Base-by-base conservation (phyloP, 169 alveolate genomes). In the Cystoisospora suis region DNA sequence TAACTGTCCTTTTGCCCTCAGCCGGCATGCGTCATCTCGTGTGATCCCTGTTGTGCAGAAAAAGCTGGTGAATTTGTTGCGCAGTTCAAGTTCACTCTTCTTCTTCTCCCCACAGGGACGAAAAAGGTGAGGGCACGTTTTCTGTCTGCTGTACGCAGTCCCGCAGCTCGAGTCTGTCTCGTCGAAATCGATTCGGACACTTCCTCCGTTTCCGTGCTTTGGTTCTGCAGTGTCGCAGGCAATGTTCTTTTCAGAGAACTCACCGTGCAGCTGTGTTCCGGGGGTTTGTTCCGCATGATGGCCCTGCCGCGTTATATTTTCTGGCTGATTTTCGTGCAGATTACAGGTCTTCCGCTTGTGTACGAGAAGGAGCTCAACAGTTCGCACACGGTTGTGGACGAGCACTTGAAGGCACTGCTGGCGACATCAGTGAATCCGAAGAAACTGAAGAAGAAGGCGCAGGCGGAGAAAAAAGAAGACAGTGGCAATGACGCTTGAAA, bases 51-150 rank as follows among this genome's bases (percentile, higher is more conserved):
- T 15, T 72, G 6, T 34, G 5, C 92, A 75, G 94, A 90, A 32
- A 40, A 72, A 44, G 44, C 77, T 7, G 93, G 92, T 1, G 95
- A 81, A 20, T 92, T 44, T 69, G 86, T 90, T 3, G 95, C 95
- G 40, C 90, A 70, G 72, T 92, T 92, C 87, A 83, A 81, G 29
- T 88, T 79, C 70, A 92, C 95, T 34, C 88, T 92, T n/a, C 90
- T 72, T 40, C 85, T 91, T 49, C 83, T 89, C 38, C 90, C 94
- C 20, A 45, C 87, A 7, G 94, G 94, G 15, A 69, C 89, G 34
- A 91, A 91, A 70, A 91, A 91, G 91, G 90, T 53, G 72, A 46
- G 91, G 46, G 0, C n/a, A 70, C 42, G 69, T 7, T 72, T 17
- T 3, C 23, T 38, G 1, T 34, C 17, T 72, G 40, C 4, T 6